Percentiles rank a stretch among this genome's conserved stretches.
Conservation (phyloP, 2,329 filamentous ascomycete genomes). For the Fusarium clavum region DNA sequence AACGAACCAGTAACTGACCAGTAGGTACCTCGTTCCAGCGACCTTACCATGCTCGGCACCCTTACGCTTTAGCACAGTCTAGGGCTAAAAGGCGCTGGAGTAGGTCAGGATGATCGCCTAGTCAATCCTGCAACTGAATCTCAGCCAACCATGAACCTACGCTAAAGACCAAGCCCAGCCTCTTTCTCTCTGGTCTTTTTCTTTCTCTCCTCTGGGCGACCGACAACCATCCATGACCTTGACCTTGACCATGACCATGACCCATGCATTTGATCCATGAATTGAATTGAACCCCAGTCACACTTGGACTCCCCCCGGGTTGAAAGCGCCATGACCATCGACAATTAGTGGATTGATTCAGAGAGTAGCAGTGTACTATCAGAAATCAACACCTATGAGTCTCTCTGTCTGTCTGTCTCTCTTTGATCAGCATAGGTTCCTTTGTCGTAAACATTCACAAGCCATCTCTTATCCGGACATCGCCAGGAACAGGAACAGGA, state of each 20-base stretch:
- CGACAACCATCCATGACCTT: not conserved
- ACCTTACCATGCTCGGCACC: constrained; percentile 11
- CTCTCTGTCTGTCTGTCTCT: not conserved
- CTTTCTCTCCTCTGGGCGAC: not conserved
- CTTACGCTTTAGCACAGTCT: not conserved
- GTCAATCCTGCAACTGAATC: not conserved
- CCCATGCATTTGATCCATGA: not conserved
- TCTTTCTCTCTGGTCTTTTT: constrained; percentile 6
- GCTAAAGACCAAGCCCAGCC: constrained; percentile 8
- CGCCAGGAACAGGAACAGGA: constrained; percentile 27
- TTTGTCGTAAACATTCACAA: not conserved
- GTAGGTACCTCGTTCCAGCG: not conserved
- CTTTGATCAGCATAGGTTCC: not conserved
- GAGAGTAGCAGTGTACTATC: not conserved
- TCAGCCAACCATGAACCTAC: not conserved
- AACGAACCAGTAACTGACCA: constrained; percentile 1
- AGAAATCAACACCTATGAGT: too few species aligned
- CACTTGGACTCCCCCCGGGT: constrained; percentile 25
- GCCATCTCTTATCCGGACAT: constrained; percentile 6
- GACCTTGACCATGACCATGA: not conserved
- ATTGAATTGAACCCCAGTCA: constrained; percentile 13
- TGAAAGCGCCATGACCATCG: constrained; percentile 35
- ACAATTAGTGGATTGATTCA: constrained; percentile 25
- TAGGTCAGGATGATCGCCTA: not conserved
- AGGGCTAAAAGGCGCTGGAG: not conserved